A percentile compares a stretch with the other conserved stretches of the same genome.
Conservation (phyloP, 139 green algal species). For the Chlamydomonas sphaeroides region DNA sequence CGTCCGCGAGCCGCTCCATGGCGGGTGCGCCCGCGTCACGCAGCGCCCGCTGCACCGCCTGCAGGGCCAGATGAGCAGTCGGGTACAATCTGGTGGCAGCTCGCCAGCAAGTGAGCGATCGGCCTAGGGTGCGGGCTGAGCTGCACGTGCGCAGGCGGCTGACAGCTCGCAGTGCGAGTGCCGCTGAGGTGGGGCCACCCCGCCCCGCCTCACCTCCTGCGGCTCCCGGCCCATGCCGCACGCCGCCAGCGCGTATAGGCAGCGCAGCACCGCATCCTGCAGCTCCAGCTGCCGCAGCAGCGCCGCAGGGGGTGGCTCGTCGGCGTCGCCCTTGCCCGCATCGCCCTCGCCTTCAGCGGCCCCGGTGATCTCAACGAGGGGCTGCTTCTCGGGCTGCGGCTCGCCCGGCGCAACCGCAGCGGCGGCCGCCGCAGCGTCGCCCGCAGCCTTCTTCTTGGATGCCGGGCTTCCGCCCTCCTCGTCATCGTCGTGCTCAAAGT, state of each 20-base stretch:
- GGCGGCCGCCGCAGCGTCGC: too few relatives aligned
- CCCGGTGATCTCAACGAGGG: background rate
- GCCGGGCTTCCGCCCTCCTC: background rate
- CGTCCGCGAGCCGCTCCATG: background rate
- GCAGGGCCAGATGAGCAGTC: too few relatives aligned
- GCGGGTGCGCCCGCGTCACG: background rate
- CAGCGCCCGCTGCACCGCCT: slow-evolving; percentile 9
- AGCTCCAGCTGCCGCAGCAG: background rate
- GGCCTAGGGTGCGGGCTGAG: too few relatives aligned
- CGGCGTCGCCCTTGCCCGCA: background rate
- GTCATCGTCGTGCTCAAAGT: background rate
- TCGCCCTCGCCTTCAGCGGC: background rate
- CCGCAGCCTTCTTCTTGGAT: too few relatives aligned
- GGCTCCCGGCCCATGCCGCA: slow-evolving; percentile 10
- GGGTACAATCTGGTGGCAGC: too few relatives aligned
- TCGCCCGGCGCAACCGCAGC: too few relatives aligned
- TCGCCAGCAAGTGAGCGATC: too few relatives aligned
- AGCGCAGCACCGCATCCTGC: slow-evolving; percentile 18
- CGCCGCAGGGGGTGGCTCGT: background rate
- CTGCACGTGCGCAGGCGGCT: too few relatives aligned
- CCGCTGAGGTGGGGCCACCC: too few relatives aligned
- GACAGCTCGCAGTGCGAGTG: too few relatives aligned
- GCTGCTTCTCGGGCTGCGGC: too few relatives aligned
- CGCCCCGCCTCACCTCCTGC: background rate
- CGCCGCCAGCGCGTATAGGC: background rate